These are phyloP conservation scores for Globisporangium nodosum DNA, from an alignment of 352 stramenopile genomes.

Conservation along the genomic window DNA sequence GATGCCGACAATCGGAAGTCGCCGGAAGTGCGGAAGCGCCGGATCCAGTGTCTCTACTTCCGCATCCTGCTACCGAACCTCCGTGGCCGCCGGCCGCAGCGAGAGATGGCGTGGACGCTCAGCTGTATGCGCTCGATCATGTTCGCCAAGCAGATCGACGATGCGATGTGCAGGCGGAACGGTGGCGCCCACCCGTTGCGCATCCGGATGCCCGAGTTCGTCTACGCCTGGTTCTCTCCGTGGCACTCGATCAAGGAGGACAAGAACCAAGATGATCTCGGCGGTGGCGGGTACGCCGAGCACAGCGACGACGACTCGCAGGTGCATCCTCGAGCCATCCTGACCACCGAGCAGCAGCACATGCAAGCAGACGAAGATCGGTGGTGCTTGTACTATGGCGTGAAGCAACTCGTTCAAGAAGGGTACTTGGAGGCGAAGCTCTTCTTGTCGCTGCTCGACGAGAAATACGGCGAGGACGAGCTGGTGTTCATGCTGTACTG, in stretches of 20 bases:
- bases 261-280: slow-evolving; percentile 35
- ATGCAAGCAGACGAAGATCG: slow-evolving; percentile 82
- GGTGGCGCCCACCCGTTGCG: slow-evolving; percentile 39
- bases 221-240: slow-evolving; percentile 91
- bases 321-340: not conserved
- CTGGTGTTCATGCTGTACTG: slow-evolving; percentile 89
- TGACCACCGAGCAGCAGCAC: slow-evolving; percentile 28
- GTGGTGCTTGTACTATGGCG: slow-evolving; percentile 93
- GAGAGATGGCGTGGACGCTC: slow-evolving; percentile 81
- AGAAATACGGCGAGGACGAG: slow-evolving; percentile 91
- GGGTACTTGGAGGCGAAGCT: slow-evolving; percentile 88
- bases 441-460: slow-evolving; percentile 89
- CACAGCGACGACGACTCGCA: not conserved
- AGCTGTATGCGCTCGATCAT: slow-evolving; percentile 89
- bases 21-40: slow-evolving; percentile 24
- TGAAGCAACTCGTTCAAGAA: slow-evolving; percentile 77
- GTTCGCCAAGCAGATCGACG: slow-evolving; percentile 83
- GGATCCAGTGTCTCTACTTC: slow-evolving; percentile 85
- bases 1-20: slow-evolving; percentile 8
- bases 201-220: slow-evolving; percentile 91
- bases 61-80: slow-evolving; percentile 90
- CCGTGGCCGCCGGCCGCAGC: slow-evolving; percentile 65
- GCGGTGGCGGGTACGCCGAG: slow-evolving; percentile 1
- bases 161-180: slow-evolving; percentile 56
- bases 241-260: slow-evolving; percentile 55